A percentile compares a stretch with the other conserved stretches of the same genome.
Evolutionary conservation across 2,329 filamentous ascomycete genomes (phyloP).

Genomic region (Penicillium hordei): DNA sequence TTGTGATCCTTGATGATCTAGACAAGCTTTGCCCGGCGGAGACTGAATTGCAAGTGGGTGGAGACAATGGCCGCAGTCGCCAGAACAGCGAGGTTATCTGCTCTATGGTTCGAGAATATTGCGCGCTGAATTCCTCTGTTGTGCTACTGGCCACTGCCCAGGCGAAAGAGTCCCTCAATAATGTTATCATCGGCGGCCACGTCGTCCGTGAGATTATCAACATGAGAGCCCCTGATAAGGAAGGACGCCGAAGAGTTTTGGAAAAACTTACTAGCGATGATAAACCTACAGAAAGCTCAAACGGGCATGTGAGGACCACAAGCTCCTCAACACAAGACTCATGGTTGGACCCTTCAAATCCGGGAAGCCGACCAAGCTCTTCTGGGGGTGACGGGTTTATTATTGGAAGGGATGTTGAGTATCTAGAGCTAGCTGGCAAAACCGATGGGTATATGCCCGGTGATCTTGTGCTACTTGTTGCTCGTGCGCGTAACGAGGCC

Average conservation of each 20-base stretch:
- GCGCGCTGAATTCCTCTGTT: conserved; percentile 73
- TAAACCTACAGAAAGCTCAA: conserved; percentile 42
- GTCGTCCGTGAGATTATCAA: conserved; percentile 88
- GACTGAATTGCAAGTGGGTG: conserved; percentile 89
- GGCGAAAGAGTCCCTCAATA: conserved; percentile 88
- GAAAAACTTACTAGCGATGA: conserved; percentile 68
- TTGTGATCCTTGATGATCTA: conserved; percentile 89
- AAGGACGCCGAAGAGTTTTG: conserved; percentile 77
- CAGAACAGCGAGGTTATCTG: conserved; percentile 89
- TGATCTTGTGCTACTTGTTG: conserved; percentile 81
- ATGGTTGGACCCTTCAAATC: conserved; percentile 75
- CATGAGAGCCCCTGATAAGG: conserved; percentile 89
- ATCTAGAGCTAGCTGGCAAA: conserved; percentile 87
- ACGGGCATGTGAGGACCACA: conserved; percentile 37
- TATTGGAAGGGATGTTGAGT: conserved; percentile 75
- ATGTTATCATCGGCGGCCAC: conserved; percentile 84
- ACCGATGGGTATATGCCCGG: conserved; percentile 99
- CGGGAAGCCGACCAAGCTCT: conserved; percentile 50
- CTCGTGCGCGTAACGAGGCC: conserved; percentile 85
- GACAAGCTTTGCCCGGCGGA: conserved; percentile 91
- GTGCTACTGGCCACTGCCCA: conserved; percentile 88
- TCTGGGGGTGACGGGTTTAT: conserved; percentile 63
- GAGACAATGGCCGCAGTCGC: conserved; percentile 87
- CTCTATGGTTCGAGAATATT: conserved; percentile 80
- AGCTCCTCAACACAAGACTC: conserved; percentile 54